A percentile compares a stretch with the other conserved stretches of the same genome.
phyloP scores from a whole-genome alignment of 1,139 yeast species.

The Blastobotrys buckinghamii region DNA sequence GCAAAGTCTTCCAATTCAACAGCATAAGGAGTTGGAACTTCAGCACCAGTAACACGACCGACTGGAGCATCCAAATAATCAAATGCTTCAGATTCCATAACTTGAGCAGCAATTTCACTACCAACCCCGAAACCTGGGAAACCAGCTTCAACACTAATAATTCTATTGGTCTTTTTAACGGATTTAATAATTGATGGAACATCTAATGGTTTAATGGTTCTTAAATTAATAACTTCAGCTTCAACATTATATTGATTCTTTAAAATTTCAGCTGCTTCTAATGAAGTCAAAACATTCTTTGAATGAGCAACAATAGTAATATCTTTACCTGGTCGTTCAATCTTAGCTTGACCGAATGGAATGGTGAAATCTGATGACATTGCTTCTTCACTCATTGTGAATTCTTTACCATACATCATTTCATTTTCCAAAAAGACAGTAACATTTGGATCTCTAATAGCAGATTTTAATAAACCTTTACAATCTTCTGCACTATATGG shows the following conservation, averaged over 20 bases:
- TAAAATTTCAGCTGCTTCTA: constrained; percentile 85
- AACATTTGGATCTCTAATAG: constrained; percentile 98
- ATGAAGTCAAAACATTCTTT: constrained; percentile 78
- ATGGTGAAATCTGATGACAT: constrained; percentile 80
- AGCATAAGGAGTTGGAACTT: constrained; percentile 99
- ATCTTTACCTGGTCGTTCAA: constrained; percentile 90
- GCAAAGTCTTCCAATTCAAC: constrained; percentile 95
- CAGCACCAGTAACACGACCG: constrained; percentile 98
- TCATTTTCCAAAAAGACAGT: constrained; percentile 95
- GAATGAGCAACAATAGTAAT: constrained; percentile 86
- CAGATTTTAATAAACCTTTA: constrained; percentile 92
- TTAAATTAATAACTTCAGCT: constrained; percentile 91
- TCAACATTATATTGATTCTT: constrained; percentile 79
- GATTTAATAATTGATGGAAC: constrained; percentile 78
- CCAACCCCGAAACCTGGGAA: constrained; percentile 99
- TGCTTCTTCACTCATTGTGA: constrained; percentile 86
- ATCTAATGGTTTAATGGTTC: constrained; percentile 96
- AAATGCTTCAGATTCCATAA: constrained; percentile 97
- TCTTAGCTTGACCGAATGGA: constrained; percentile 94
- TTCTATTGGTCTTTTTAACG: constrained; percentile 94
- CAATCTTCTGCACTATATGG: constrained; percentile 96
- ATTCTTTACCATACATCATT: constrained; percentile 85
- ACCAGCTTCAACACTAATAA: constrained; percentile 94
- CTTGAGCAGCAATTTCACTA: constrained; percentile 94
- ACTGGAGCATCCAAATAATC: constrained; percentile 99